Evolutionary conservation across 2,329 filamentous ascomycete species (phyloP).

Genomic region (Nectriaceae sp.): DNA sequence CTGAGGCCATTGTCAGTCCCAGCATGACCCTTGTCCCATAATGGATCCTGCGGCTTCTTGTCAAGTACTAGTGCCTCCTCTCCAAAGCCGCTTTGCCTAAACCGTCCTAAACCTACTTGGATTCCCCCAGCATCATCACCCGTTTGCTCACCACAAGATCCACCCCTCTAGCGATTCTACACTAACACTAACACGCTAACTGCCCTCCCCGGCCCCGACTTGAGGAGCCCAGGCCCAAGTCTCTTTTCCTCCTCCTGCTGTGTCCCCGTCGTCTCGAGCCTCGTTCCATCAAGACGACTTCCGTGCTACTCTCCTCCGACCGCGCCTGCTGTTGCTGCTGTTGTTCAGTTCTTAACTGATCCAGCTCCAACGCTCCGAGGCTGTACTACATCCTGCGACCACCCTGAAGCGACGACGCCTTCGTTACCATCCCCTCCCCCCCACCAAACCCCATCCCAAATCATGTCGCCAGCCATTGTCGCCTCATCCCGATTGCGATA

Average conservation of each 20-base stretch:
- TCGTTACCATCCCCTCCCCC: background rate
- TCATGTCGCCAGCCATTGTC: slow-evolving; percentile 23
- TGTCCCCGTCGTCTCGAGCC: background rate
- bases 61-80: background rate
- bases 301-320: background rate
- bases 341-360: background rate
- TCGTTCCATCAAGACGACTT: background rate
- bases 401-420: background rate
- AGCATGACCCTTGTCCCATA: background rate
- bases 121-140: background rate
- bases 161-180: background rate
- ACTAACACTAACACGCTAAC: background rate
- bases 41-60: background rate
- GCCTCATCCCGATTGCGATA: slow-evolving; percentile 21
- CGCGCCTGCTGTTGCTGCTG: background rate
- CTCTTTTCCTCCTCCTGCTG: background rate
- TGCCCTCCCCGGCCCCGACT: background rate
- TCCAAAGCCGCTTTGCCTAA: background rate
- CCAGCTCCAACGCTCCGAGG: background rate
- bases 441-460: slow-evolving; percentile 15
- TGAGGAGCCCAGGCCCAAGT: background rate
- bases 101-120: background rate
- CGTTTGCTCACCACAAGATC: background rate
- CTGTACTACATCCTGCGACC: background rate
- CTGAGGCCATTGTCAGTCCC: background rate